These are phyloP conservation scores for Xylaria multiplex DNA, from an alignment of 2,329 filamentous ascomycete genomes.

Conservation along the genomic window DNA sequence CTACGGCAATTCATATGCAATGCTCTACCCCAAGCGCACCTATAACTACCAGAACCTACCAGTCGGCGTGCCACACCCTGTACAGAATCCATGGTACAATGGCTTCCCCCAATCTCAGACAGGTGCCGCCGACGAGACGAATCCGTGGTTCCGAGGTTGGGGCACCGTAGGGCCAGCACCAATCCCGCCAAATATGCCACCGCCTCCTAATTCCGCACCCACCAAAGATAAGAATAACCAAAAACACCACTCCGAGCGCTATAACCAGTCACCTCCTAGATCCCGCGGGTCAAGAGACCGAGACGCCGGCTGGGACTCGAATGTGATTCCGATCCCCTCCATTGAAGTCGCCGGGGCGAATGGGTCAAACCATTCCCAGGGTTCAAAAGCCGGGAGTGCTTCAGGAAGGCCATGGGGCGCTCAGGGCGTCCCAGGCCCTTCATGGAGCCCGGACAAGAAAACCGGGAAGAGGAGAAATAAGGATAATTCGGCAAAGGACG, in stretches of 20 bases:
- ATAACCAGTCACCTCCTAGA: constrained; percentile 21
- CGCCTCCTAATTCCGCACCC: constrained; percentile 17
- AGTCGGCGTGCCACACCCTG: constrained; percentile 56
- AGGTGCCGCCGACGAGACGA: constrained; percentile 19
- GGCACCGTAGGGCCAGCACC: constrained; percentile 28
- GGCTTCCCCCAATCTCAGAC: constrained; percentile 48
- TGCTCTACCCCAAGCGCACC: constrained; percentile 58
- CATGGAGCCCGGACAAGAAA: constrained; percentile 21
- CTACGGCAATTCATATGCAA: constrained; percentile 62
- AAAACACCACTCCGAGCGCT: constrained; percentile 16
- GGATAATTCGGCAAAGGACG: neutral
- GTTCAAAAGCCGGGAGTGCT: constrained; percentile 7
- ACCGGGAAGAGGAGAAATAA: constrained; percentile 28
- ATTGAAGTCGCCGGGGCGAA: constrained; percentile 30
- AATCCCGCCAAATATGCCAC: constrained; percentile 14
- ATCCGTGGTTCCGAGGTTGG: constrained; percentile 36
- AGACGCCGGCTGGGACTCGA: constrained; percentile 40
- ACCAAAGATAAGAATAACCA: constrained; percentile 20
- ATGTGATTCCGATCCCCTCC: constrained; percentile 38
- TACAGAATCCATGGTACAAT: constrained; percentile 56
- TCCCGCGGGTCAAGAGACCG: constrained; percentile 30
- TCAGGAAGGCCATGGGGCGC: constrained; percentile 29
- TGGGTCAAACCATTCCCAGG: constrained; percentile 15
- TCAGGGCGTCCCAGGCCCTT: constrained; percentile 38
- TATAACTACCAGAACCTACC: constrained; percentile 50